Base-by-base conservation (phyloP, 176 grass and related monocot species). In the Tillandsia leiboldiana region DNA sequence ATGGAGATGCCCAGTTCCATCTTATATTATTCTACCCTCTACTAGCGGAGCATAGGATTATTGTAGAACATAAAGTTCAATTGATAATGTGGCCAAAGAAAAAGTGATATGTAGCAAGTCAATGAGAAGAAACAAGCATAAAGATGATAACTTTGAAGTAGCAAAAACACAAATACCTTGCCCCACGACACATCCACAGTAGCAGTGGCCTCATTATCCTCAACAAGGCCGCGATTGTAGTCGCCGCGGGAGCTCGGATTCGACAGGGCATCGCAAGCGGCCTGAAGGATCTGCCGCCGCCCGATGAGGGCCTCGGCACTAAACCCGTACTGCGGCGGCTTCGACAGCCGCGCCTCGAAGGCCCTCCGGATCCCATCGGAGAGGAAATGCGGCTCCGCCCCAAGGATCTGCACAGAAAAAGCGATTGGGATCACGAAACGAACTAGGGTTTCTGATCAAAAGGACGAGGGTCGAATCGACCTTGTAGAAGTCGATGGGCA, bases 401-500 rank as follows among this genome's bases (percentile, higher is more conserved):
- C 94, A 7, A 97, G 86, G 52, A 97, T 72, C 94, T 97, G 78
- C 47, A 3, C 62, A 84, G 50, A 62, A 9, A n/a, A 20, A 61
- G 18, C 8, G 22, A 61, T 23, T 9, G 1, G 67, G 1, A 12
- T 10, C 64, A 73, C 24, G 0, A 52, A 77, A 71, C 70, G 57
- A 54, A 29, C 49, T 70, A 1, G 51, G 67, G 42, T 3, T 0
- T 22, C 12, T 6, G n/a, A 13, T 28, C 15, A 11, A 48, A n/a
- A 11, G 12, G 58, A 8, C 22, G 14, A 29, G 64, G 23, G 11
- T 18, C 29, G 65, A 15, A 29, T 20, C 10, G 53, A 96, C 92
- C 92, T 87, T 88, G 81, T 92, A 96, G 73, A 96, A 87, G 58
- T 96, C 83, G 75, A 96, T 82, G 1, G 79, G 88, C 57, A 96